Evolutionary conservation across 352 stramenopile species (phyloP), one percentile per base, ranked within the genome.

Genomic region (Globisporangium polare): DNA sequence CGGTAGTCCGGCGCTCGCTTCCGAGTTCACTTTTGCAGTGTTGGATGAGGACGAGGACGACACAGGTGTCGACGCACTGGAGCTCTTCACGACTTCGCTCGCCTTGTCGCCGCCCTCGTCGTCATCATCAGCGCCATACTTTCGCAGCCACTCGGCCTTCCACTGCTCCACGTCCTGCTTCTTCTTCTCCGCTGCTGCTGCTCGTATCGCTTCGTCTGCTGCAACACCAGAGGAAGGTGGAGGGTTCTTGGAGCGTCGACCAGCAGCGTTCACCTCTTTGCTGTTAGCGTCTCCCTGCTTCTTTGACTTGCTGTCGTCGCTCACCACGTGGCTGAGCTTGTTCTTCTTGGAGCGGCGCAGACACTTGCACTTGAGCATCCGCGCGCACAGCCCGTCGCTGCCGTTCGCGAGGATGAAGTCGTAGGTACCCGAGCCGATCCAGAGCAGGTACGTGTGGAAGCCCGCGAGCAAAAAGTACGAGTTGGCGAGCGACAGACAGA

Each of bases 401-500:
- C 86, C 86, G 50, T 90, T 90, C 43, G 79, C 77, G 20, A 93
- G 67, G 50, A 95, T 91, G 62, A 92, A 95, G 56, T 94, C 86
- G 71, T 93, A 94, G 3, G 86, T 95, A 2, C 83, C 83, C 52
- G 83, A 85, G 39, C 83, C 68, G 35, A 90, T 69, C 41, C 63
- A 76, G 20, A 95, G 62, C 37, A 94, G 60, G 53, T 92, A 94
- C 17, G 80, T 88, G 70, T 94, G 83, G 60, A 94, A 94, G 10
- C 75, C 72, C 17, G 83, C 76, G 15, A 94, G 74, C 27, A 90
- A 65, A 13, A 86, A 64, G 53, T 92, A 94, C 22, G 83, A 89
- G 61, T 80, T 88, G 0, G 71, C 67, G 6, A 93, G 61, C 13
- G 77, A 77, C 20, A 91, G 55, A 33, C 73, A 84, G 42, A 78